Evolutionary conservation across 768 basidiomycete species (phyloP).

Genomic region (Tricholoma bakamatsutake): DNA sequence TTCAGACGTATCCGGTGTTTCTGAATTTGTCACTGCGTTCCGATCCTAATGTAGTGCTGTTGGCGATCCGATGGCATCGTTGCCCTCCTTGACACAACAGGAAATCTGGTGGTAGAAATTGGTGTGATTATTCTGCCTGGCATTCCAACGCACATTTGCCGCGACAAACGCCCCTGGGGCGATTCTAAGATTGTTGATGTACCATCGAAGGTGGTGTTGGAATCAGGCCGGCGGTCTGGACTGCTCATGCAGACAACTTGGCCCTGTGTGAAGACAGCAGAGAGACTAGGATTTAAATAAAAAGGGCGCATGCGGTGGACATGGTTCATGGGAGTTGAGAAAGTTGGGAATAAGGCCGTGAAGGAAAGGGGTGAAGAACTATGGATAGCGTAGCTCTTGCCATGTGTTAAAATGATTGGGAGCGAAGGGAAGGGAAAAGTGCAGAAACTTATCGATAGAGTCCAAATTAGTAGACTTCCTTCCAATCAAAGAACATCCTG

Average conservation of each 20-base stretch:
- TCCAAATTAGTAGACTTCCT: background rate
- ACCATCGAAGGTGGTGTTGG: conserved; percentile 40
- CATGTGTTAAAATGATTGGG: conserved; percentile 52
- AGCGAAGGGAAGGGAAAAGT: conserved; percentile 33
- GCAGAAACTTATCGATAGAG: conserved; percentile 26
- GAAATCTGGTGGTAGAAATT: conserved; percentile 37
- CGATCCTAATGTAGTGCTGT: too few species aligned
- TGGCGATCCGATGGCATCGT: background rate
- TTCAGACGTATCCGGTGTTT: too few species aligned
- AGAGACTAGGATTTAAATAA: conserved; percentile 44
- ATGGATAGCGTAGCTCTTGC: conserved; percentile 33
- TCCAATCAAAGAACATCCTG: background rate
- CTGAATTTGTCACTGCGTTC: too few species aligned
- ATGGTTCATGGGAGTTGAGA: conserved; percentile 32
- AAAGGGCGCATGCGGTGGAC: conserved; percentile 48
- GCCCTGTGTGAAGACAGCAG: conserved; percentile 40
- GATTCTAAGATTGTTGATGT: conserved; percentile 30
- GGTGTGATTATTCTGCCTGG: conserved; percentile 31
- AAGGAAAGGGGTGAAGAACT: conserved; percentile 23
- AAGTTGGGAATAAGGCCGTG: conserved; percentile 21
- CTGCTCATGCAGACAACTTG: conserved; percentile 37
- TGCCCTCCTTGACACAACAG: conserved; percentile 26
- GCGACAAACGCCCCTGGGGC: conserved; percentile 39
- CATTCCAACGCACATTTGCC: conserved; percentile 45
- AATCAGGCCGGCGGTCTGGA: conserved; percentile 52